Percentiles rank a stretch among this genome's conserved stretches.
Evolutionary conservation across 2,329 filamentous ascomycete species (phyloP).

Genomic region (Cercospora berteroae): DNA sequence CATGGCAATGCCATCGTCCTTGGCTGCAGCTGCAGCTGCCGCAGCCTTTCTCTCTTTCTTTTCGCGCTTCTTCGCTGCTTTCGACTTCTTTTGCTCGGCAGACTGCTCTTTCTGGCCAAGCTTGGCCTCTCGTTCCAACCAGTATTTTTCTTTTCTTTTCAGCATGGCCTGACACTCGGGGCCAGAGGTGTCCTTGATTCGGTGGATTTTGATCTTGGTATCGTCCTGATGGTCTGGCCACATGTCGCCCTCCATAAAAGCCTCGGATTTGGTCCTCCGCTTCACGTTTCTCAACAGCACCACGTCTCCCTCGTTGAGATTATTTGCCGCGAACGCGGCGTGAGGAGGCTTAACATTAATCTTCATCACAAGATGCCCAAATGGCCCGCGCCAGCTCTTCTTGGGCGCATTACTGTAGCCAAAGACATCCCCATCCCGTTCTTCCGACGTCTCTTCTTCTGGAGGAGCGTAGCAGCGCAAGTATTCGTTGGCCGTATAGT

Average conservation of each 20-base stretch:
- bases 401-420: conserved; percentile 33
- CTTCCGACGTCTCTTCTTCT: conserved; percentile 33
- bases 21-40: background rate
- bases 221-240: conserved; percentile 58
- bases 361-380: conserved; percentile 68
- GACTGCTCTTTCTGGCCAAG: conserved; percentile 8
- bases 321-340: conserved; percentile 54
- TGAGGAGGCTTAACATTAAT: conserved; percentile 71
- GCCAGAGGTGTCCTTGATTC: conserved; percentile 43
- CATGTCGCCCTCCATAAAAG: conserved; percentile 66
- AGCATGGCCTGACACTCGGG: conserved; percentile 57
- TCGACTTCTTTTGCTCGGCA: conserved; percentile 20
- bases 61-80: conserved; percentile 41
- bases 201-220: conserved; percentile 58
- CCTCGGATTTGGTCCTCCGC: conserved; percentile 54
- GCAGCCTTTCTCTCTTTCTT: conserved; percentile 41
- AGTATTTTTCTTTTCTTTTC: conserved; percentile 63
- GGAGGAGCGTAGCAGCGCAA: conserved; percentile 59
- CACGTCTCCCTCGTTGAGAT: conserved; percentile 60
- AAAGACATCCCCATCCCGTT: conserved; percentile 34
- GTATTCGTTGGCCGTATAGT: conserved; percentile 70
- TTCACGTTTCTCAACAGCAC: conserved; percentile 70
- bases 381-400: conserved; percentile 69
- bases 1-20: background rate
- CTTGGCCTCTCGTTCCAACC: conserved; percentile 37